Conservation (phyloP, 345 rosid species). For the Triadica sebifera region DNA sequence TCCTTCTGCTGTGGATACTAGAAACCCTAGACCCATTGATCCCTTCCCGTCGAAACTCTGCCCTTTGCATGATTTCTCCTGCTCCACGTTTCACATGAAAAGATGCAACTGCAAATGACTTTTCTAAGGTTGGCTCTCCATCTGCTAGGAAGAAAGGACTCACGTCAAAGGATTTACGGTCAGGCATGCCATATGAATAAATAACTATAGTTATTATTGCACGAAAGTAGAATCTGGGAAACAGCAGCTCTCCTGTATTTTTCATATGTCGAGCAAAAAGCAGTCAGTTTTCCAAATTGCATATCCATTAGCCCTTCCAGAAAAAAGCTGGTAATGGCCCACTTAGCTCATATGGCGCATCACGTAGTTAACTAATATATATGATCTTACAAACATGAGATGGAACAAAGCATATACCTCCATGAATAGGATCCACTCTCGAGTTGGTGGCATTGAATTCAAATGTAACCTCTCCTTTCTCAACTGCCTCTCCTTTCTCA, state of each 20-base stretch:
- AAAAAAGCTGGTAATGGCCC: no score
- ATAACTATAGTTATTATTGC: neutral
- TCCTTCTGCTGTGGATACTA: constrained; percentile 59
- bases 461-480: constrained; percentile 19
- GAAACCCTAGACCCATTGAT: constrained; percentile 37
- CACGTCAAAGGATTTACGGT: neutral
- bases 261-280: neutral
- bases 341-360: neutral
- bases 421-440: constrained; percentile 23
- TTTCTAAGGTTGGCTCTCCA: constrained; percentile 40
- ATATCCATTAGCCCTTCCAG: neutral
- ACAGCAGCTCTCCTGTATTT: no score
- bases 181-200: neutral
- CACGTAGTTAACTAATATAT: neutral
- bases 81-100: constrained; percentile 23
- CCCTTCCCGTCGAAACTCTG: constrained; percentile 40
- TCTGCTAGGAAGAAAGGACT: constrained; percentile 9
- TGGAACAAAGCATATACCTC: constrained; percentile 35
- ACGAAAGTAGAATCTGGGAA: no score
- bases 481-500: constrained; percentile 22
- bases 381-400: neutral
- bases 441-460: constrained; percentile 13
- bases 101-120: constrained; percentile 38
- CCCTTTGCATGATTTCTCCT: constrained; percentile 36
- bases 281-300: neutral